Evolutionary conservation across 2,329 filamentous ascomycete genomes (phyloP), one percentile per base, ranked within the genome.

Genomic region (Colletotrichum ledebouriae): DNA sequence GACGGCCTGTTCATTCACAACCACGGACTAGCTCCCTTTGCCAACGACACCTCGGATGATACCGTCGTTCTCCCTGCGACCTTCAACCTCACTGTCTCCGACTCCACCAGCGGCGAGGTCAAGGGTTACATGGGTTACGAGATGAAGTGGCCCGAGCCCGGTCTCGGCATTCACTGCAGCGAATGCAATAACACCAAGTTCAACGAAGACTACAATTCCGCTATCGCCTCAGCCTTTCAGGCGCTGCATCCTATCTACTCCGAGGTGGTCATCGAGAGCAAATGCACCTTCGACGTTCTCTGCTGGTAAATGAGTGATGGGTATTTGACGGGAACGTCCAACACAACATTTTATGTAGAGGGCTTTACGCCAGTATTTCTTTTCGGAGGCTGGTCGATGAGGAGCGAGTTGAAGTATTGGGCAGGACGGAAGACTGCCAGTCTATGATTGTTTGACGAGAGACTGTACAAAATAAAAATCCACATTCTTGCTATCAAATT

Each of bases 21-120:
- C 6, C 33, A 46, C 11, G 67, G 69, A 13, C 20, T 59, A 3
- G 63, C 59, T 29, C 61, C 58, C 39, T 68, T 68, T 5, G 61
- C 61, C 49, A 71, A 70, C 50, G 62, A 58, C 33, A 71, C 67
- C 37, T 58, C 67, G 15, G 67, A 70, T 49, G 67, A 67, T n/a
- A 70, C 61, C 15, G 42, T 71, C 4, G 60, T 44, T 3, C 53
- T 71, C 2, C 69, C 69, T 3, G 10, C 60, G 29, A 59, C 62
- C 2, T 66, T 70, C 39, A 70, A 61, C 2, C 42, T 71, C 2
- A 67, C 68, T 7, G 67, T 64, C 9, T 53, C 56, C 15, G 69
- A 71, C 22, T 39, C 60, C 15, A 47, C n/a, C 9, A 67, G 61
- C 2, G 55, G 67, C 2, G 39, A 57, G 11, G 25, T 71, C 33